These are phyloP conservation scores for Glycyrrhiza uralensis DNA, from an alignment of 306 rosid genomes.

Conservation along the genomic window DNA sequence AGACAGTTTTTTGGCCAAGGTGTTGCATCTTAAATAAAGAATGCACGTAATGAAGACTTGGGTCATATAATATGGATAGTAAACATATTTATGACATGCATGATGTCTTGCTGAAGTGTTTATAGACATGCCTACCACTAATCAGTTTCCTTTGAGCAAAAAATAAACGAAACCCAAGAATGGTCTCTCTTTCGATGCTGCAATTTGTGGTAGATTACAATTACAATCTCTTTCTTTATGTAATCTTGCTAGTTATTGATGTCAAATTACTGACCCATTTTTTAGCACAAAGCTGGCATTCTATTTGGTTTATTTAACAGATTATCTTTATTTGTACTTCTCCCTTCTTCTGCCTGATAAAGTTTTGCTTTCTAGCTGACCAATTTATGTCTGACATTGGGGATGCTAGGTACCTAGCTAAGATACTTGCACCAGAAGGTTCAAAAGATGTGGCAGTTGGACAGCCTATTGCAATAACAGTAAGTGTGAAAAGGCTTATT, in stretches of 20 bases:
- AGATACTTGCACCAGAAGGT: conserved; percentile 83
- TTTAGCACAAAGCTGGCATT: conserved; percentile 1
- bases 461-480: conserved; percentile 92
- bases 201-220: conserved; percentile 7
- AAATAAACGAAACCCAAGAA: not conserved
- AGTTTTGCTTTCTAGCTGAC: conserved; percentile 1
- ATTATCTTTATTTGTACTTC: not conserved
- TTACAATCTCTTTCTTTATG: not conserved
- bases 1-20: not conserved
- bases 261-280: conserved; percentile 6
- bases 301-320: conserved; percentile 1
- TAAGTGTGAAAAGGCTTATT: conserved; percentile 47
- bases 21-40: conserved; percentile 8
- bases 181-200: not conserved
- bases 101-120: not conserved
- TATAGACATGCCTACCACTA: not conserved
- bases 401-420: conserved; percentile 73
- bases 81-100: not conserved
- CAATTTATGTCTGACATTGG: not conserved
- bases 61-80: conserved; percentile 1
- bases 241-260: not conserved
- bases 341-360: conserved; percentile 11
- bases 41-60: conserved; percentile 1
- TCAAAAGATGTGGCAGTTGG: conserved; percentile 93
- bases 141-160: conserved; percentile 5